Evolutionary conservation across 2,329 filamentous ascomycete genomes (phyloP).

Genomic region (Stagonosporopsis rhizophila): DNA sequence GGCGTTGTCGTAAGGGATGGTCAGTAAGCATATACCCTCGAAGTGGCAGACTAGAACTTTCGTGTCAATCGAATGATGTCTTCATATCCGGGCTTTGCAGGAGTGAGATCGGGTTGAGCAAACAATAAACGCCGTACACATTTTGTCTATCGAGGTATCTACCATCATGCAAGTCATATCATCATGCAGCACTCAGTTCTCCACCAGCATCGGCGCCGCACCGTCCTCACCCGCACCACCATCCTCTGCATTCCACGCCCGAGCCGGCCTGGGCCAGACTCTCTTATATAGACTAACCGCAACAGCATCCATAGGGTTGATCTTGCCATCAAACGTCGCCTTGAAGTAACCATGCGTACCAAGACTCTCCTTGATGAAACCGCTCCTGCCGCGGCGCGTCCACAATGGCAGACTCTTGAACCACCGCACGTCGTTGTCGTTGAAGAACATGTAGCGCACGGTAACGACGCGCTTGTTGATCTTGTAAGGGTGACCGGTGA

Average conservation of each 20-base stretch:
- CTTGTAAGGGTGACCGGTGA: constrained; percentile 97
- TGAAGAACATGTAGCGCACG: constrained; percentile 99
- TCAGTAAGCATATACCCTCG: constrained; percentile 23
- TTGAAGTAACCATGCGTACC: constrained; percentile 99
- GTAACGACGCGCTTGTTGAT: constrained; percentile 98
- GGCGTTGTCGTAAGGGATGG: constrained; percentile 18
- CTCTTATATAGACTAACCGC: constrained; percentile 74
- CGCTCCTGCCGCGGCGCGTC: constrained; percentile 87
- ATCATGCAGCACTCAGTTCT: constrained; percentile 14
- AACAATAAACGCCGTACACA: constrained; percentile 15
- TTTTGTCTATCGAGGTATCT: constrained; percentile 33
- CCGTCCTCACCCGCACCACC: not conserved
- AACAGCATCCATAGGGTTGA: constrained; percentile 94
- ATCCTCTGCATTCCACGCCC: constrained; percentile 47
- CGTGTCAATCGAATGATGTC: constrained; percentile 7
- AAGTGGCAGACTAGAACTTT: not conserved
- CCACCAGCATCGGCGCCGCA: constrained; percentile 9
- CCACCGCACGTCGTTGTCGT: constrained; percentile 91
- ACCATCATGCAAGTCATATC: constrained; percentile 24
- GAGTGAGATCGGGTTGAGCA: not conserved
- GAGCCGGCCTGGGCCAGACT: constrained; percentile 71
- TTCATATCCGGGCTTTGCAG: not conserved
- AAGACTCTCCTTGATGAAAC: constrained; percentile 91
- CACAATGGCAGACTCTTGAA: constrained; percentile 96
- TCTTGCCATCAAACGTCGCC: constrained; percentile 93